These are phyloP conservation scores for Phylloporus arenicola DNA, from an alignment of 768 basidiomycete species.

Conservation along the genomic window DNA sequence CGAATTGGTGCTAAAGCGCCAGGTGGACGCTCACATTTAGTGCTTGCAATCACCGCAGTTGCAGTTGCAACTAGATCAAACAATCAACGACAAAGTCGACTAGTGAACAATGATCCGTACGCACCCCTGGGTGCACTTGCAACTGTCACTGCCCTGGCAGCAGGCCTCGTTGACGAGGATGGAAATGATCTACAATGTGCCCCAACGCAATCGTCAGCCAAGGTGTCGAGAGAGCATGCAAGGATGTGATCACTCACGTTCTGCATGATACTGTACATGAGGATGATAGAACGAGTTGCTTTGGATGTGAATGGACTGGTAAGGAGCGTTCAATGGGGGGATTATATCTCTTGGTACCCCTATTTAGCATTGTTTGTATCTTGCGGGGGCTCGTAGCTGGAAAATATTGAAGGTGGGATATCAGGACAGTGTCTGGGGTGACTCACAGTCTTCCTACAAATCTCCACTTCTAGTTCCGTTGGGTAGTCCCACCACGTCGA, in stretches of 20 bases:
- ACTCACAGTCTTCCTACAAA: too few species aligned
- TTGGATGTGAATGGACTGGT: not conserved
- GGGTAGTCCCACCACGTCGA: not conserved
- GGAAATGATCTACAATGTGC: not conserved
- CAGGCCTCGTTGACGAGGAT: conserved; percentile 6
- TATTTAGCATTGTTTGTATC: not conserved
- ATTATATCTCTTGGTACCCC: not conserved
- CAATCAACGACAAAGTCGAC: not conserved
- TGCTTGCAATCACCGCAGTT: not conserved
- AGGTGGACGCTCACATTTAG: not conserved
- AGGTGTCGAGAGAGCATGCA: not conserved
- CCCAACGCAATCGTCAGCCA: not conserved
- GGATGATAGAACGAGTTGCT: not conserved
- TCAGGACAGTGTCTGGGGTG: not conserved
- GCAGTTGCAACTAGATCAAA: not conserved
- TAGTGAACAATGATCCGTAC: not conserved
- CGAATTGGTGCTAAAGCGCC: not conserved
- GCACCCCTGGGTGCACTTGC: not conserved
- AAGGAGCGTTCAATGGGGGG: not conserved
- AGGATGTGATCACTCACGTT: conserved; percentile 1
- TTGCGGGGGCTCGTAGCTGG: not conserved
- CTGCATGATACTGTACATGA: conserved; percentile 9
- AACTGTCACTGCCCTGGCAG: not conserved
- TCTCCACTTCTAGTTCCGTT: too few species aligned
- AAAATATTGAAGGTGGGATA: not conserved